phyloP scores from a whole-genome alignment of 768 basidiomycete species.

The Cystobasidiopsis lactophilus region DNA sequence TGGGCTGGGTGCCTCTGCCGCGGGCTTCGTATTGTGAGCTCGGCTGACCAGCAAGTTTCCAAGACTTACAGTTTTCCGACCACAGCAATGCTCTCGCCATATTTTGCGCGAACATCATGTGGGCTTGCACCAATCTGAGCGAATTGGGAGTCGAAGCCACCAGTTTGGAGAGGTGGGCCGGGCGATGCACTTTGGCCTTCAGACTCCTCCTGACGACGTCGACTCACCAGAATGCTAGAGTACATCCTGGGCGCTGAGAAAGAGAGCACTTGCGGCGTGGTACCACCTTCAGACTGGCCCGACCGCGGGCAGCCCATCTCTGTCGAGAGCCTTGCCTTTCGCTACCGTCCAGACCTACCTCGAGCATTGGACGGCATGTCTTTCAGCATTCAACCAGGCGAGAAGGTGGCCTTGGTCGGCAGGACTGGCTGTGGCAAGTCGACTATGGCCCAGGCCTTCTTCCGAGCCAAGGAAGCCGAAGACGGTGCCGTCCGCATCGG shows the following conservation, averaged over 20 bases:
- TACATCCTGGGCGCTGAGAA: slow-evolving; percentile 19
- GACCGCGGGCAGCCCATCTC: slow-evolving; percentile 22
- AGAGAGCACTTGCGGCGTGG: slow-evolving; percentile 12
- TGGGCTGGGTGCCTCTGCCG: too few species aligned
- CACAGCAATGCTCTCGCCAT: too few species aligned
- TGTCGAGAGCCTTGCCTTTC: slow-evolving; percentile 23
- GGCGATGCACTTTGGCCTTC: too few species aligned
- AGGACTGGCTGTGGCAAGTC: slow-evolving; percentile 41
- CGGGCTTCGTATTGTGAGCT: too few species aligned
- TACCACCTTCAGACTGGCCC: slow-evolving; percentile 28
- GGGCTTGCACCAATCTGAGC: too few species aligned
- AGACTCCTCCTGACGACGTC: too few species aligned
- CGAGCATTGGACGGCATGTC: slow-evolving; percentile 23
- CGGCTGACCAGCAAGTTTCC: too few species aligned
- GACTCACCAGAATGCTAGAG: too few species aligned
- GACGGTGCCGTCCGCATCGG: slow-evolving; percentile 24
- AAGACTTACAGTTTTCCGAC: too few species aligned
- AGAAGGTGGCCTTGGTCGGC: slow-evolving; percentile 30
- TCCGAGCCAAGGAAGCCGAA: slow-evolving; percentile 28
- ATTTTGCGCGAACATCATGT: too few species aligned
- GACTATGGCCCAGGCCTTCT: slow-evolving; percentile 26
- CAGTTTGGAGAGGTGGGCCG: too few species aligned
- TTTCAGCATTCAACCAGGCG: slow-evolving; percentile 23
- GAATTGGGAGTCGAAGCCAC: too few species aligned
- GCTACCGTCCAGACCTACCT: slow-evolving; percentile 20